Percentiles rank a stretch among this genome's conserved stretches.
Conservation (phyloP, 805 yeast genomes). For the Saccharomycopsis sp. region DNA sequence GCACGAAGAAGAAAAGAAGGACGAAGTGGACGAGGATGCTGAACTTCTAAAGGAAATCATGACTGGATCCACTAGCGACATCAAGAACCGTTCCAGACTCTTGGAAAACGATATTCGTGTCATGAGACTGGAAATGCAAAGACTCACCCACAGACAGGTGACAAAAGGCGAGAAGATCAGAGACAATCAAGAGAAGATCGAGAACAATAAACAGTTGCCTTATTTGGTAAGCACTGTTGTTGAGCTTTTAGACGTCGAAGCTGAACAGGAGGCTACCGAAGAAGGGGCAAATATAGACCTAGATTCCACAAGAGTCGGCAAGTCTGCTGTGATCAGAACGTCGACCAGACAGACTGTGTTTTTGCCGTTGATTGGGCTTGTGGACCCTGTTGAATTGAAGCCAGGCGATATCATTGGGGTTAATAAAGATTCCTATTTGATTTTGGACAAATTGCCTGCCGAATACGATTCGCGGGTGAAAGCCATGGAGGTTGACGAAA, state of each 20-base stretch:
- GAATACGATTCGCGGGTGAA: constrained; percentile 97
- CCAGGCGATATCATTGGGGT: constrained; percentile 99
- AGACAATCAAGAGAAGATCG: constrained; percentile 93
- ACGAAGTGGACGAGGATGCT: constrained; percentile 34
- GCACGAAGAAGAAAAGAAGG: constrained; percentile 20
- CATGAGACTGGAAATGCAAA: constrained; percentile 84
- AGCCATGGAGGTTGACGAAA: constrained; percentile 99
- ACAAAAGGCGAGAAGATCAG: constrained; percentile 91
- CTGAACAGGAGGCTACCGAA: constrained; percentile 72
- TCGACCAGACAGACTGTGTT: constrained; percentile 97
- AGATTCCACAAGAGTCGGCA: constrained; percentile 86
- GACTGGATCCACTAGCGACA: constrained; percentile 70
- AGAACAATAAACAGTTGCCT: constrained; percentile 91
- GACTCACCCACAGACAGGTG: constrained; percentile 86
- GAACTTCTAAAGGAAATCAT: constrained; percentile 80
- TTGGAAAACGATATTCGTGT: constrained; percentile 94
- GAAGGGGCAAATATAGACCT: constrained; percentile 95
- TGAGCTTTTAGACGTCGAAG: constrained; percentile 82
- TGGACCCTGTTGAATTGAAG: constrained; percentile 81
- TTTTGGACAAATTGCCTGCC: constrained; percentile 90
- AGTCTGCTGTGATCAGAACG: constrained; percentile 97
- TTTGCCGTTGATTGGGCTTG: constrained; percentile 91
- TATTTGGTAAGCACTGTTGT: constrained; percentile 95
- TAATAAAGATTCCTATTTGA: constrained; percentile 90
- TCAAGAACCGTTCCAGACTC: constrained; percentile 76